Base-by-base conservation (phyloP, 176 grass and related monocot species). In the Aegilops longissima region DNA sequence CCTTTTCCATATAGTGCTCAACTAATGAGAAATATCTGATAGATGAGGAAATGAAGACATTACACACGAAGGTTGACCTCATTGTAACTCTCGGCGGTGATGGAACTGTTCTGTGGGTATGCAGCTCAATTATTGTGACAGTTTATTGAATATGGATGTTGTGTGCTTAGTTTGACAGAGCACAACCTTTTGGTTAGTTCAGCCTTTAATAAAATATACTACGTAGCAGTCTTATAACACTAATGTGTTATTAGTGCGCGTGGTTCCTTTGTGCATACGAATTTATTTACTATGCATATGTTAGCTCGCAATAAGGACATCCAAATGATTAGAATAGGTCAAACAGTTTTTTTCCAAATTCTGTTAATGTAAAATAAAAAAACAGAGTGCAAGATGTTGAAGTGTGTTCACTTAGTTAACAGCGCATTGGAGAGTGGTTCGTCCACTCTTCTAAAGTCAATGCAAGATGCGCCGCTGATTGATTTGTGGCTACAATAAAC, bases 101-200 rank as follows among this genome's bases (percentile, higher is more conserved):
- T 70, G 93, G 93, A 84, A 95, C 93, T 78, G 93, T 95, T 87
- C 52, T 95, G 21, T 95, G 93, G 93, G 96, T 95, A 95, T 44
- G 88, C 31, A 75, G 8, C 31, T 45, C 31, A 36, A 67, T 3
- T 79, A 80, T 27, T 73, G 24, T 87, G 34, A 66, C 20, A 87
- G n/a, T 83, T 72, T 79, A 87, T 21, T 81, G 71, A 78, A 45
- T 73, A 12, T 67, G 24, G 4, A 44, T 56, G 58, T 78, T 63
- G 67, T 65, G 16, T 82, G 62, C 16, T 77, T 70, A 77, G 23
- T 81, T 61, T 76, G 51, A 80, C 33, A 80, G 17, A 33, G 3
- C 80, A 75, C 74, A 27, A 12, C n/a, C 61, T 54, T 30, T 17
- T 54, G 73, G 4, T 76, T 31, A 33, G 47, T 56, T 52, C 73